A percentile compares a stretch with the other conserved stretches of the same genome.
These are phyloP conservation scores for Glycyrrhiza uralensis DNA, from an alignment of 306 rosid genomes.

Conservation along the genomic window DNA sequence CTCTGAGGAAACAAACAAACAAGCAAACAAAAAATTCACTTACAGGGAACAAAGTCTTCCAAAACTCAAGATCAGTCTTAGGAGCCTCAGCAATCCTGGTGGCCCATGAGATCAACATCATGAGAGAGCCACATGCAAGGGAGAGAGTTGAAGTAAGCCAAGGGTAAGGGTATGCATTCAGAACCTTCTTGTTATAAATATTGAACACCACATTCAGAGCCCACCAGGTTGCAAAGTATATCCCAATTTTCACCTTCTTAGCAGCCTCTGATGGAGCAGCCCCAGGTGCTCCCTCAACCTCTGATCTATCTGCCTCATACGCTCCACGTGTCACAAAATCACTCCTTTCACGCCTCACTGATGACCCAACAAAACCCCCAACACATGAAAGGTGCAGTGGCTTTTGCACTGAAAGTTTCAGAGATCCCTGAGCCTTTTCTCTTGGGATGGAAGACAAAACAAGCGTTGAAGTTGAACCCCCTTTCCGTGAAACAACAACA, in stretches of 20 bases:
- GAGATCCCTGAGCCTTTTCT: constrained; percentile 9
- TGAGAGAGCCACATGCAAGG: constrained; percentile 86
- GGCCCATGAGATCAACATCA: constrained; percentile 87
- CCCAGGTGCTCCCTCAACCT: constrained; percentile 36
- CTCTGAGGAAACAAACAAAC: constrained; percentile 52
- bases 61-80: constrained; percentile 74
- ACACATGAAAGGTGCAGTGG: constrained; percentile 56
- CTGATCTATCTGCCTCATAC: constrained; percentile 57
- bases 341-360: constrained; percentile 23
- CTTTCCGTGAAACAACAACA: constrained; percentile 15
- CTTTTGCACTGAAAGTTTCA: constrained; percentile 29
- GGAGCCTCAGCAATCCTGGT: constrained; percentile 80
- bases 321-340: constrained; percentile 45
- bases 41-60: constrained; percentile 94
- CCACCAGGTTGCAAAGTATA: constrained; percentile 92
- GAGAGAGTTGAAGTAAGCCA: constrained; percentile 95
- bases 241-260: constrained; percentile 78
- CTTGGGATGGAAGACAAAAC: neutral
- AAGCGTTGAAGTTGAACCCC: neutral
- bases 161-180: constrained; percentile 89
- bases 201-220: constrained; percentile 88
- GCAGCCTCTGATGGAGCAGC: constrained; percentile 51
- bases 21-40: constrained; percentile 27
- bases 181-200: constrained; percentile 87
- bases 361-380: constrained; percentile 33